Conservation (phyloP, 1,139 yeast genomes). For the Candida tetrigidarum region DNA sequence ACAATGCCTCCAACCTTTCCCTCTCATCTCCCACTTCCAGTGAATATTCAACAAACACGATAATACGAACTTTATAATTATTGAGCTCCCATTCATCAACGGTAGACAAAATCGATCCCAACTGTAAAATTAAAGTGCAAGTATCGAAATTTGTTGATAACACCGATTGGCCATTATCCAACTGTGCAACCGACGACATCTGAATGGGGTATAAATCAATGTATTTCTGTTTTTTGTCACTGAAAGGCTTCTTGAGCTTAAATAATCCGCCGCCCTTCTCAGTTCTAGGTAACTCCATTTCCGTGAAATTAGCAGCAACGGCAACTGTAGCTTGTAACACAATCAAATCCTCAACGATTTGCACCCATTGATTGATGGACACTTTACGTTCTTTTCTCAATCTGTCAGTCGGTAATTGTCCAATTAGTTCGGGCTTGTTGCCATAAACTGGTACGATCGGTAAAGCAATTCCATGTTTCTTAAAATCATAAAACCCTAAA, state of each 20-base stretch:
- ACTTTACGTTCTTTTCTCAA: slow-evolving; percentile 75
- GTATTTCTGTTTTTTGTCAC: slow-evolving; percentile 41
- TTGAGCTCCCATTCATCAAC: slow-evolving; percentile 91
- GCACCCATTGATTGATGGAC: slow-evolving; percentile 85
- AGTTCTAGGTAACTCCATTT: slow-evolving; percentile 57
- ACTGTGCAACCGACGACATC: slow-evolving; percentile 81
- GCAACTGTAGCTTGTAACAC: slow-evolving; percentile 94
- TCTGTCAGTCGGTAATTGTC: slow-evolving; percentile 74
- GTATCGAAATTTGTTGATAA: slow-evolving; percentile 93
- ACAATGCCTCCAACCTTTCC: slow-evolving; percentile 58
- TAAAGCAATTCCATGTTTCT: slow-evolving; percentile 41
- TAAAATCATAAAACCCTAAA: slow-evolving; percentile 78
- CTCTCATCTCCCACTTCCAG: slow-evolving; percentile 74
- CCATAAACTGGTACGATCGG: slow-evolving; percentile 26
- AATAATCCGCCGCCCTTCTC: slow-evolving; percentile 25
- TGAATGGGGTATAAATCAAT: slow-evolving; percentile 96
- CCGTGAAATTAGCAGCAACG: slow-evolving; percentile 83
- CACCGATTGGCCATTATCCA: slow-evolving; percentile 68
- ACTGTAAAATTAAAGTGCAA: slow-evolving; percentile 85
- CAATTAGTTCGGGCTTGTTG: slow-evolving; percentile 19
- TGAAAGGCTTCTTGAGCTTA: slow-evolving; percentile 15
- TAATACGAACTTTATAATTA: slow-evolving; percentile 68
- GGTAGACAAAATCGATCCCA: slow-evolving; percentile 90
- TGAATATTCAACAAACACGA: slow-evolving; percentile 83
- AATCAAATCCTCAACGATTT: slow-evolving; percentile 87